Evolutionary conservation across 768 basidiomycete genomes (phyloP), one percentile per base, ranked within the genome.

Genomic region (Leccinum incarnatum): DNA sequence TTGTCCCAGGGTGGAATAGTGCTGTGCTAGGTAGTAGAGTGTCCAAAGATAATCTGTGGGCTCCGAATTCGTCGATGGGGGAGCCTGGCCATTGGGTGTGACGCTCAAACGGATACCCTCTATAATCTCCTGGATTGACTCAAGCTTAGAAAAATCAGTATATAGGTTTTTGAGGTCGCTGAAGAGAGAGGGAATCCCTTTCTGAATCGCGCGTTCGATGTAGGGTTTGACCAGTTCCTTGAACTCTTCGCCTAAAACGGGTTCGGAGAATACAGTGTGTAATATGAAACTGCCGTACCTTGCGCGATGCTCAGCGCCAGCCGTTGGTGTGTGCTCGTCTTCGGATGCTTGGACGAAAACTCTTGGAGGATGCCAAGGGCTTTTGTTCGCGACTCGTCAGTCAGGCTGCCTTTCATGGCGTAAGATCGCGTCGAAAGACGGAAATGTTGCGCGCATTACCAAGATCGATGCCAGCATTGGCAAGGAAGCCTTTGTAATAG

Each of bases 41-140:
- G 90, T 87, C 97, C 97, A 99, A 11, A 98, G 82, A 65, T 96
- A 90, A 15, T 84, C 86, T 4, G 93, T 86, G 1, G 96, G 95
- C 8, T 83, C 77, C 9, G 69, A 58, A 1, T 72, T 59, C 11
- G 62, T 54, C 8, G 64, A 51, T 27, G 67, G 62, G 30, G 64
- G 65, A 4, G 69, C 63, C 27, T 72, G 69, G 53, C 76, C 78
- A 37, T 78, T 68, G 47, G 76, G 67, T 11, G 73, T 68, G 46
- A 77, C 72, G 21, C 65, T 59, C 49, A 67, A 63, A n/a, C 77
- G 75, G 30, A 80, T 71, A 5, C 78, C 76, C 68, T 90, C 84
- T 2, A 86, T 81, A 36, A 89, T 78, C n/a, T 81, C 79, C 65
- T 94, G 86, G 47, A 98, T 84, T 7, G 78, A 74, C 34, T 78